phyloP scores from a whole-genome alignment of 116 monocot genomes.

The Papilionanthe hybrid region DNA sequence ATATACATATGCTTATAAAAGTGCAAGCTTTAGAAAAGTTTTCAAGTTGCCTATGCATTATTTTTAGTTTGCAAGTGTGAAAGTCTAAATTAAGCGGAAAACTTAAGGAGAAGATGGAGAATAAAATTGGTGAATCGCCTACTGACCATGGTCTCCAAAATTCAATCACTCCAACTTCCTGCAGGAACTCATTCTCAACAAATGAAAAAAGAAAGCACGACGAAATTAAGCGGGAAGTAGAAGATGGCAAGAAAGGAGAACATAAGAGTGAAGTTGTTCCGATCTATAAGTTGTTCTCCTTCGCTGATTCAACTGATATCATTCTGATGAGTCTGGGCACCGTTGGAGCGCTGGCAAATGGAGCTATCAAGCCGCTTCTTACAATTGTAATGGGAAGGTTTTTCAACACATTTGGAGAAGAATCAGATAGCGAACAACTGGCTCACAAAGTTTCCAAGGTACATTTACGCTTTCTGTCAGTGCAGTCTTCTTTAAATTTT shows the following conservation, averaged over 20 bases:
- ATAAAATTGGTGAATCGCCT: neutral
- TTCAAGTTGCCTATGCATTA: too few relatives aligned
- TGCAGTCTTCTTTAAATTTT: neutral
- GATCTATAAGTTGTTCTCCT: constrained; percentile 34
- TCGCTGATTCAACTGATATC: constrained; percentile 32
- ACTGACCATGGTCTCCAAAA: neutral
- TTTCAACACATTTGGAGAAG: constrained; percentile 27
- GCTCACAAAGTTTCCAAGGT: constrained; percentile 26
- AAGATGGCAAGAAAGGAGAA: constrained; percentile 1
- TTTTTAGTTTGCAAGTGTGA: too few relatives aligned
- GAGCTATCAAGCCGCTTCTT: constrained; percentile 26
- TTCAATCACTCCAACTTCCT: neutral
- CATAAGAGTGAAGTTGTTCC: constrained; percentile 7
- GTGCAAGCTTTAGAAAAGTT: too few relatives aligned
- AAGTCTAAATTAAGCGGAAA: too few relatives aligned
- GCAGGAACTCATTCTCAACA: too few relatives aligned
- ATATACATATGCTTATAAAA: too few relatives aligned
- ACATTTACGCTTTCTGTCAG: neutral
- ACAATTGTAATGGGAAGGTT: constrained; percentile 24
- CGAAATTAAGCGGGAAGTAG: neutral
- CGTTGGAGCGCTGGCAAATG: constrained; percentile 33
- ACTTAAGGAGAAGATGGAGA: neutral
- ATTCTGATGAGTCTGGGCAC: constrained; percentile 39
- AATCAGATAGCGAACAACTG: constrained; percentile 1
- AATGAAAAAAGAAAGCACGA: too few relatives aligned